A percentile compares a stretch with the other conserved stretches of the same genome.
These are phyloP conservation scores for Dactylellina leptospora DNA, from an alignment of 2,329 filamentous ascomycete species.

Conservation along the genomic window DNA sequence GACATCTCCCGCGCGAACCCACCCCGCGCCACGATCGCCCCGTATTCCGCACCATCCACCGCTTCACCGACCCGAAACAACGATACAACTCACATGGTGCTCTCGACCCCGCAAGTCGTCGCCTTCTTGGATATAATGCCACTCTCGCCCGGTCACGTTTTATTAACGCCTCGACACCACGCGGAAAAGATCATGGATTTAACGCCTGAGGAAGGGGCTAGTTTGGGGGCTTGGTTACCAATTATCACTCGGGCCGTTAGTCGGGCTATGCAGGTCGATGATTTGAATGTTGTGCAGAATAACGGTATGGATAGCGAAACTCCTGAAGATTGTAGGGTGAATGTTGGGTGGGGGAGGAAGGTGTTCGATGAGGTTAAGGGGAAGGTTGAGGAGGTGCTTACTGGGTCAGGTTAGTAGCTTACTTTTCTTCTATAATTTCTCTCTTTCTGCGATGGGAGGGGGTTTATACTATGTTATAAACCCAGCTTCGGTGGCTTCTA, in stretches of 20 bases:
- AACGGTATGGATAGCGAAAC: slow-evolving; percentile 69
- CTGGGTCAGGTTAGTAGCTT: slow-evolving; percentile 34
- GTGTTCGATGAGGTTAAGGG: slow-evolving; percentile 50
- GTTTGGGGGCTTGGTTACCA: slow-evolving; percentile 74
- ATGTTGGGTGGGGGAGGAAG: slow-evolving; percentile 50
- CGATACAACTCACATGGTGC: slow-evolving; percentile 70
- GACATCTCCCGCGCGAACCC: slow-evolving; percentile 65
- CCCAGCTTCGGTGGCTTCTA: too few species aligned
- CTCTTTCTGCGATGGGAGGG: too few species aligned
- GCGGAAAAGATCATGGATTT: slow-evolving; percentile 79
- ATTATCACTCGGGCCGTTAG: slow-evolving; percentile 76
- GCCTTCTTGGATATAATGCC: slow-evolving; percentile 96
- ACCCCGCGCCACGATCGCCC: slow-evolving; percentile 18
- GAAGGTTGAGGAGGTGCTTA: slow-evolving; percentile 50
- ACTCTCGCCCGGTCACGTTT: slow-evolving; percentile 80
- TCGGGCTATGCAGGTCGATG: slow-evolving; percentile 73
- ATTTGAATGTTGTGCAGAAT: slow-evolving; percentile 98
- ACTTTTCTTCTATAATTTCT: too few species aligned
- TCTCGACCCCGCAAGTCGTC: slow-evolving; percentile 79
- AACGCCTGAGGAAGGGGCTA: slow-evolving; percentile 69
- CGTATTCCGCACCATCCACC: slow-evolving; percentile 39
- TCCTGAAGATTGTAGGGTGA: slow-evolving; percentile 47
- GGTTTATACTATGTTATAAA: too few species aligned
- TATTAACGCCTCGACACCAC: slow-evolving; percentile 81
- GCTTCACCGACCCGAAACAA: slow-evolving; percentile 35